Base-by-base conservation (phyloP, 805 yeast species). In the Barnettozyma salicaria region DNA sequence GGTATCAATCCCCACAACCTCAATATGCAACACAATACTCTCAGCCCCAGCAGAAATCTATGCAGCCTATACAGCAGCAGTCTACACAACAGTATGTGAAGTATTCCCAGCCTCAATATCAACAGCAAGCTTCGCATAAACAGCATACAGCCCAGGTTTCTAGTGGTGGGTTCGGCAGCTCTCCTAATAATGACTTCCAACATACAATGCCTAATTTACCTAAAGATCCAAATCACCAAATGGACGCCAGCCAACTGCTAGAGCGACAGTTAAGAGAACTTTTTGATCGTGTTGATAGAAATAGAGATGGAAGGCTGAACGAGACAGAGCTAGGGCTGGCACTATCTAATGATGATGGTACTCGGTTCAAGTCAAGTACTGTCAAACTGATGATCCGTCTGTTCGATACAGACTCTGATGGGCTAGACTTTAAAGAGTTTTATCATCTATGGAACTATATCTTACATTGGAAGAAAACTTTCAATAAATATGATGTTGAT, bases 381-480 rank as follows among this genome's bases (percentile, higher is more conserved):
- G 72, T 80, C 26, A 54, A 64, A 34, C 59, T 80, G 24, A 78
- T 80, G 81, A 72, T 80, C 42, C 68, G 72, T 50, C 58, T 80
- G 50, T 80, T 80, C 53, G 78, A 78, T 47, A 67, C 70, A 32
- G 68, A 61, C 13, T 64, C 64, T 19, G 63, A 69, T 7, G 57
- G 67, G 3, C 59, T 72, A 11, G 66, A 69, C 31, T 76, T 75
- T 44, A 74, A 68, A 33, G 88, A 80, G 57, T 80, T 80, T 49
- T 74, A 72, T 36, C 76, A 77, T 41, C 60, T 80, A 38, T 78
- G 86, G 85, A 76, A 78, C 50, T 78, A 80, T 47, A 60, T 80
- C 30, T 63, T 74, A 16, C 80, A 80, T 32, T 80, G 85, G 75
- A 71, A 78, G 40, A 76, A 71, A 52, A 63, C 76, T 7, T 80